Conservation (phyloP, 306 rosid genomes). For the Vicia villosa region DNA sequence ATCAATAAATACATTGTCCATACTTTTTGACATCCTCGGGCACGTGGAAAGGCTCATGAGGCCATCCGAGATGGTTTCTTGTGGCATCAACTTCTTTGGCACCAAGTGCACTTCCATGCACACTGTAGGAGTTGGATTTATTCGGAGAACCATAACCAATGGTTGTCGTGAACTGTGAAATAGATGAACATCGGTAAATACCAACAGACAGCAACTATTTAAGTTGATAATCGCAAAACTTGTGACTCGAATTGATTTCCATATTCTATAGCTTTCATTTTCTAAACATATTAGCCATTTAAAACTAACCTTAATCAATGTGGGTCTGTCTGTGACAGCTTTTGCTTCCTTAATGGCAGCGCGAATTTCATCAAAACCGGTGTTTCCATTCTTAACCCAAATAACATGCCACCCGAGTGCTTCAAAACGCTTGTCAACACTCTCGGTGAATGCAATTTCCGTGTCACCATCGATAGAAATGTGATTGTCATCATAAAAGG, state of each 20-base stretch:
- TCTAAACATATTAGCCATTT: background rate
- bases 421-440: constrained; percentile 83
- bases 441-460: constrained; percentile 91
- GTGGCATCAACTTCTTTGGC: constrained; percentile 99
- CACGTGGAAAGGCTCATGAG: constrained; percentile 93
- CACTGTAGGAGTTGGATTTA: constrained; percentile 97
- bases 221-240: background rate
- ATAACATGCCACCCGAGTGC: constrained; percentile 98
- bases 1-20: constrained; percentile 34
- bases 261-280: too few species aligned
- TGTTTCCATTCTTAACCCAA: constrained; percentile 99
- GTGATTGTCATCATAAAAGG: constrained; percentile 96
- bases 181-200: constrained; percentile 23
- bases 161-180: constrained; percentile 88
- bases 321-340: constrained; percentile 86
- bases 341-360: constrained; percentile 97
- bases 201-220: background rate
- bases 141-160: constrained; percentile 99
- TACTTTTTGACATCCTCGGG: constrained; percentile 94
- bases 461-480: constrained; percentile 98
- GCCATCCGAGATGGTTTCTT: constrained; percentile 92
- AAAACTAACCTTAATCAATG: constrained; percentile 81
- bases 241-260: constrained; percentile 8
- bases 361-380: constrained; percentile 89
- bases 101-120: constrained; percentile 96